These are phyloP conservation scores for Pichia nakasei DNA, from an alignment of 805 yeast genomes.

Conservation along the genomic window DNA sequence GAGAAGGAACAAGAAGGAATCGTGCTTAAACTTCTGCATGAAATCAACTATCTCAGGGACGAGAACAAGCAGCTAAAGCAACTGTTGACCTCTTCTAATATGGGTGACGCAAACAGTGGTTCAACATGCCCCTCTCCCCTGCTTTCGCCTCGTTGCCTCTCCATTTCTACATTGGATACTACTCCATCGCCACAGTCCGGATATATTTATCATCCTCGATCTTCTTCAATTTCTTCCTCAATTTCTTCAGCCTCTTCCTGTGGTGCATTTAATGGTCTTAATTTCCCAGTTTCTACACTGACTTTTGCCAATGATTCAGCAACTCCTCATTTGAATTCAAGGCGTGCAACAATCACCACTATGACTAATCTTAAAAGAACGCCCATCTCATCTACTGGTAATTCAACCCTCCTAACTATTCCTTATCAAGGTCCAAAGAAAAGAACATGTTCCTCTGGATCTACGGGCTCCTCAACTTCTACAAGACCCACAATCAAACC, in stretches of 20 bases:
- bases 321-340: slow-evolving; percentile 8
- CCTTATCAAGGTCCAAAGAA: background rate
- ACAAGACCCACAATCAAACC: slow-evolving; percentile 7
- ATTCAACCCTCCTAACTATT: slow-evolving; percentile 5
- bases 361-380: slow-evolving; percentile 18
- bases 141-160: background rate
- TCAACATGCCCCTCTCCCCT: slow-evolving; percentile 2
- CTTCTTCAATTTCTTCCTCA: slow-evolving; percentile 16
- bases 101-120: slow-evolving; percentile 2
- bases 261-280: no score
- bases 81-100: slow-evolving; percentile 13
- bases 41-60: slow-evolving; percentile 44
- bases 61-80: slow-evolving; percentile 39
- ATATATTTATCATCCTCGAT: background rate
- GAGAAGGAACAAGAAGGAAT: slow-evolving; percentile 73
- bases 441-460: background rate
- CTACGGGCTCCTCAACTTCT: slow-evolving; percentile 1
- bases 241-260: slow-evolving; percentile 4
- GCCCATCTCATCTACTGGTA: background rate
- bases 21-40: slow-evolving; percentile 56
- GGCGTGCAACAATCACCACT: slow-evolving; percentile 20
- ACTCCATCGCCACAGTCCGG: background rate
- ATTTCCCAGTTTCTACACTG: no score
- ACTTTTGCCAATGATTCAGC: slow-evolving; percentile 4
- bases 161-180: background rate